A percentile compares a stretch with the other conserved stretches of the same genome.
phyloP scores from a whole-genome alignment of 805 yeast species.

The Starmerella vitae region DNA sequence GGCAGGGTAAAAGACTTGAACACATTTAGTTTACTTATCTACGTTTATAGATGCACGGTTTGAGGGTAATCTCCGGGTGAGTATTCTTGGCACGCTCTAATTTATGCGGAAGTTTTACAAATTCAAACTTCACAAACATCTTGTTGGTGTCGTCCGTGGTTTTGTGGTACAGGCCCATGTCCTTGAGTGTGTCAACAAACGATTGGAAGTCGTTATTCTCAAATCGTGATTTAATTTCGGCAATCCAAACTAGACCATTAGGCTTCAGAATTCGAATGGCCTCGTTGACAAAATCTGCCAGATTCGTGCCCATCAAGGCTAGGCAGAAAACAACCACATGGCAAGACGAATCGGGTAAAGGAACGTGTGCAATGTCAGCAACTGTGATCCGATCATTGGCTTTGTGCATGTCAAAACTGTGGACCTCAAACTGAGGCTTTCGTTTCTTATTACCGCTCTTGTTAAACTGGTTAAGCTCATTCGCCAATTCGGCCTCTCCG shows the following conservation, averaged over 20 bases:
- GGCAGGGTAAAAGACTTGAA: background rate
- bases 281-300: constrained; percentile 79
- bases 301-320: constrained; percentile 95
- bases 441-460: constrained; percentile 17
- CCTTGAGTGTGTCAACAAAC: constrained; percentile 64
- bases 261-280: constrained; percentile 80
- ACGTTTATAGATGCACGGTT: constrained; percentile 84
- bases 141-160: constrained; percentile 74
- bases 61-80: constrained; percentile 52
- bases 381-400: constrained; percentile 85
- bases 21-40: constrained; percentile 5
- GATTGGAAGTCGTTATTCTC: constrained; percentile 39
- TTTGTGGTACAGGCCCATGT: constrained; percentile 72
- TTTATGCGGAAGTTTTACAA: constrained; percentile 53
- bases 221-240: constrained; percentile 90
- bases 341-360: constrained; percentile 64
- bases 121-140: constrained; percentile 92
- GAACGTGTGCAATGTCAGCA: constrained; percentile 90
- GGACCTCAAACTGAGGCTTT: constrained; percentile 41
- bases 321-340: constrained; percentile 85
- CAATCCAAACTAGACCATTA: constrained; percentile 91
- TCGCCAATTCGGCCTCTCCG: constrained; percentile 86
- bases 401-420: constrained; percentile 82
- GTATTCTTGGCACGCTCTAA: constrained; percentile 39
- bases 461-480: constrained; percentile 23